Evolutionary conservation across 768 basidiomycete genomes (phyloP).

Genomic region (Termitomyces sp.): DNA sequence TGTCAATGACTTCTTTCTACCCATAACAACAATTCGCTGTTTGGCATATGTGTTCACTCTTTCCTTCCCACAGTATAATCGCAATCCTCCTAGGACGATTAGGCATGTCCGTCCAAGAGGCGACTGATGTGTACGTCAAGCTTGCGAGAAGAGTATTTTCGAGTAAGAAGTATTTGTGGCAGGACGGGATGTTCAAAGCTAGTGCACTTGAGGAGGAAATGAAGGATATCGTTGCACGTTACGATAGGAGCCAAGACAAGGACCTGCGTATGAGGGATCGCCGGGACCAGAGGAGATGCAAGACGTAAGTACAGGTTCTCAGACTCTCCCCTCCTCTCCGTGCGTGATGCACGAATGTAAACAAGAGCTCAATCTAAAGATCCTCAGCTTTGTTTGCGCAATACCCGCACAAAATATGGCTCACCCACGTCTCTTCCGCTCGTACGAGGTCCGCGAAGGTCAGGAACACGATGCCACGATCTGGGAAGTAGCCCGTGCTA

Average conservation of each 20-base stretch:
- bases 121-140: constrained; percentile 13
- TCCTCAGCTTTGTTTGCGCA: neutral
- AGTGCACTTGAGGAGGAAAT: neutral
- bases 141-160: constrained; percentile 10
- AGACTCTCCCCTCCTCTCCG: too few species aligned
- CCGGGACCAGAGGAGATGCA: neutral
- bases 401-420: neutral
- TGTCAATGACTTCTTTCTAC: neutral
- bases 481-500: constrained; percentile 24
- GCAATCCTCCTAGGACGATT: constrained; percentile 21
- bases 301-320: constrained; percentile 2
- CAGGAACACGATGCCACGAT: constrained; percentile 13
- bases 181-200: constrained; percentile 3
- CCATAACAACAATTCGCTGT: too few species aligned
- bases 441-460: neutral
- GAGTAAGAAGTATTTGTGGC: neutral
- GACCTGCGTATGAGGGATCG: neutral
- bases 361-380: neutral
- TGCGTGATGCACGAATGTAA: too few species aligned
- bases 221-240: neutral
- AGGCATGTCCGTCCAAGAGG: constrained; percentile 15
- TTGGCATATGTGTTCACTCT: neutral
- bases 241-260: neutral
- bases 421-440: constrained; percentile 10
- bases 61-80: constrained; percentile 9